Evolutionary conservation across 1,284 basidiomycete species (phyloP).

Genomic region (Rhodotorula sp.): DNA sequence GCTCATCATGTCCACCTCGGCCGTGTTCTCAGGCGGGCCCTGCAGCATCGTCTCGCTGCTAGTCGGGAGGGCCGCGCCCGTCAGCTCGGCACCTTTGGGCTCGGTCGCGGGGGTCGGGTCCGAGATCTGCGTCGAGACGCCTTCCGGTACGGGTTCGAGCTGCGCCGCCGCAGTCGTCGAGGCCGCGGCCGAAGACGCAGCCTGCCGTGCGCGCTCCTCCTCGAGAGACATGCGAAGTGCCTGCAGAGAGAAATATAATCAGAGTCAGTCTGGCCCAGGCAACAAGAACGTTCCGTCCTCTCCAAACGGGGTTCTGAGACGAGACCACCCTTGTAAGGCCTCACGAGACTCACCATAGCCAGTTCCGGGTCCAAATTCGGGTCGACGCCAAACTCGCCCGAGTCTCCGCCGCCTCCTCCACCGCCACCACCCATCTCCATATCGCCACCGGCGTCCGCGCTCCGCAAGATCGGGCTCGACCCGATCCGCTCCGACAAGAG

Average conservation of each 20-base stretch:
- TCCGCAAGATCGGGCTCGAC: constrained; percentile 56
- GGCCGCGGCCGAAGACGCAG: constrained; percentile 54
- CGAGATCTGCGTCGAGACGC: constrained; percentile 36
- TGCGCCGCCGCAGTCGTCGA: constrained; percentile 50
- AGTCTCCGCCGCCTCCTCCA: constrained; percentile 49
- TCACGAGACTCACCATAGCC: constrained; percentile 70
- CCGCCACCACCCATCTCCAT: constrained; percentile 45
- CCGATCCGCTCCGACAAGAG: constrained; percentile 14
- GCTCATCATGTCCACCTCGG: constrained; percentile 44
- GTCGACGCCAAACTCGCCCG: constrained; percentile 85
- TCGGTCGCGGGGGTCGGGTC: constrained; percentile 38
- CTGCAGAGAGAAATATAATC: no score
- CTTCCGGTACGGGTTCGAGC: constrained; percentile 38
- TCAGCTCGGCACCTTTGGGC: constrained; percentile 43
- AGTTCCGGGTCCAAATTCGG: constrained; percentile 94
- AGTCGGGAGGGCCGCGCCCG: constrained; percentile 34
- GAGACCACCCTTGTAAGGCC: no score
- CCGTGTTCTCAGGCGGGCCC: constrained; percentile 12
- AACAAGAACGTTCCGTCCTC: not conserved
- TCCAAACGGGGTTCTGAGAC: no score
- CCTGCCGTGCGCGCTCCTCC: constrained; percentile 88
- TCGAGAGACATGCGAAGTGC: constrained; percentile 96
- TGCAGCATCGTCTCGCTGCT: constrained; percentile 26
- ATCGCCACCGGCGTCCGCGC: constrained; percentile 56
- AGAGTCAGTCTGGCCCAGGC: not conserved